phyloP scores from a whole-genome alignment of 208 protist genomes.

The Herpetomonas tarakana region DNA sequence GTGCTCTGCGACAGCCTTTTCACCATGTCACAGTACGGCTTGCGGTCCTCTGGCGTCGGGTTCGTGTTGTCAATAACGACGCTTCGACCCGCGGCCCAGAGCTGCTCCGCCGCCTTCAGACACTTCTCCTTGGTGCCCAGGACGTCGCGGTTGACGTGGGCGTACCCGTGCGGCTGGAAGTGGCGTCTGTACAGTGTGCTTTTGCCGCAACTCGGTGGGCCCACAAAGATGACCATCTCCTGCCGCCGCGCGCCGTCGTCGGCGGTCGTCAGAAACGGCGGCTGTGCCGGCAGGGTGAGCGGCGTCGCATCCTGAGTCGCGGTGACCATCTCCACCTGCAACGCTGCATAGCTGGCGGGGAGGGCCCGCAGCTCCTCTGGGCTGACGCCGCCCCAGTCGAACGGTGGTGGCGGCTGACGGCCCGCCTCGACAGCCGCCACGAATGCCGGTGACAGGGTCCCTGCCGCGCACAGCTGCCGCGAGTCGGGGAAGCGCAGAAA shows the following conservation, averaged over 20 bases:
- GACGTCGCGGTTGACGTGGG: slow-evolving; percentile 71
- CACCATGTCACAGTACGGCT: slow-evolving; percentile 59
- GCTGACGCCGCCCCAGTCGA: slow-evolving; percentile 53
- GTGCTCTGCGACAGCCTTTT: slow-evolving; percentile 2
- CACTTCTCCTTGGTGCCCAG: slow-evolving; percentile 75
- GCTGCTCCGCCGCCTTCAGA: slow-evolving; percentile 28
- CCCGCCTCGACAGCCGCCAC: neutral
- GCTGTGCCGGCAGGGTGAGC: slow-evolving; percentile 8
- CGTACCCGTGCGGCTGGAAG: slow-evolving; percentile 80
- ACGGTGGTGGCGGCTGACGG: neutral
- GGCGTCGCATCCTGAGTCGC: slow-evolving; percentile 7
- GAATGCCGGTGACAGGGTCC: neutral
- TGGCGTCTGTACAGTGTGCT: slow-evolving; percentile 83
- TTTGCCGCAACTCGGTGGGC: slow-evolving; percentile 88
- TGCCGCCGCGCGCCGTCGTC: slow-evolving; percentile 14
- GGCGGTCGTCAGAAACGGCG: slow-evolving; percentile 15
- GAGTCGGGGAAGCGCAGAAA: slow-evolving; percentile 31
- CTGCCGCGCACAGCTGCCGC: slow-evolving; percentile 15
- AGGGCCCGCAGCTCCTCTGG: slow-evolving; percentile 42
- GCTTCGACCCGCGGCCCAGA: slow-evolving; percentile 51
- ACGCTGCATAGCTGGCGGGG: slow-evolving; percentile 40
- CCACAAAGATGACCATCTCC: slow-evolving; percentile 87
- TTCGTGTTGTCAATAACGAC: slow-evolving; percentile 94
- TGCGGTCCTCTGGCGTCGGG: slow-evolving; percentile 40
- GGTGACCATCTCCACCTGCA: slow-evolving; percentile 24